Percentiles rank a stretch among this genome's conserved stretches.
These are phyloP conservation scores for Paxillus rubicundulus DNA, from an alignment of 768 basidiomycete genomes.

Conservation along the genomic window DNA sequence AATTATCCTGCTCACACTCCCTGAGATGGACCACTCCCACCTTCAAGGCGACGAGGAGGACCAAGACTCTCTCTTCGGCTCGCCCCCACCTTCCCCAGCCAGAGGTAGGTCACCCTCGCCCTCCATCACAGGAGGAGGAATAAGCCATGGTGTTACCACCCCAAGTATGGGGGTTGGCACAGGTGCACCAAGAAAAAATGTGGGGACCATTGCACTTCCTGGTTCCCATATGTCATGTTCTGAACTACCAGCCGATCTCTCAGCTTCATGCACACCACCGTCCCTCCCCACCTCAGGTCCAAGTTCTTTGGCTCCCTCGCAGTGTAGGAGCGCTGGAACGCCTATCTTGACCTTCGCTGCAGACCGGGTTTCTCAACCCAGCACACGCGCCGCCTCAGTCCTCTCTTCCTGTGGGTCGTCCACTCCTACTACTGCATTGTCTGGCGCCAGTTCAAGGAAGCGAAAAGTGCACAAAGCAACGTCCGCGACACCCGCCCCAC, in stretches of 20 bases:
- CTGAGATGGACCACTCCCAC: constrained; percentile 18
- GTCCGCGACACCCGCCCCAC: constrained; percentile 46
- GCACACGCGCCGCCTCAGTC: constrained; percentile 10
- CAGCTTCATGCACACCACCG: constrained; percentile 57
- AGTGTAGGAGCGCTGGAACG: constrained; percentile 23
- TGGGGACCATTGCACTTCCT: constrained; percentile 98
- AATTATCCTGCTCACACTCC: constrained; percentile 14
- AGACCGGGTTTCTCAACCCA: constrained; percentile 2
- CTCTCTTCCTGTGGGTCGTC: constrained; percentile 13
- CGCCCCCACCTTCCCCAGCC: constrained; percentile 68
- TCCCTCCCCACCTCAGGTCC: constrained; percentile 10
- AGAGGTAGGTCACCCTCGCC: constrained; percentile 74
- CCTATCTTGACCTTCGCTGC: constrained; percentile 1
- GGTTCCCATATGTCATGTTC: constrained; percentile 81
- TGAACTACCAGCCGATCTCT: constrained; percentile 80
- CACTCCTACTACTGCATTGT: not conserved
- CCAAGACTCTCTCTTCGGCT: constrained; percentile 76
- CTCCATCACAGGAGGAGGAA: constrained; percentile 17
- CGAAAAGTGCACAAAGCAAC: constrained; percentile 36
- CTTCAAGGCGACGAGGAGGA: constrained; percentile 39
- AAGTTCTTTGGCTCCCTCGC: constrained; percentile 37
- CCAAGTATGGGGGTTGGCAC: constrained; percentile 16
- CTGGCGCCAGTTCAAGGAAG: constrained; percentile 26
- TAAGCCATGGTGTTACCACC: constrained; percentile 21
- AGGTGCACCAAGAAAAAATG: constrained; percentile 45